Base-by-base conservation (phyloP, 2,329 filamentous ascomycete genomes). In the Saccharata proteae region DNA sequence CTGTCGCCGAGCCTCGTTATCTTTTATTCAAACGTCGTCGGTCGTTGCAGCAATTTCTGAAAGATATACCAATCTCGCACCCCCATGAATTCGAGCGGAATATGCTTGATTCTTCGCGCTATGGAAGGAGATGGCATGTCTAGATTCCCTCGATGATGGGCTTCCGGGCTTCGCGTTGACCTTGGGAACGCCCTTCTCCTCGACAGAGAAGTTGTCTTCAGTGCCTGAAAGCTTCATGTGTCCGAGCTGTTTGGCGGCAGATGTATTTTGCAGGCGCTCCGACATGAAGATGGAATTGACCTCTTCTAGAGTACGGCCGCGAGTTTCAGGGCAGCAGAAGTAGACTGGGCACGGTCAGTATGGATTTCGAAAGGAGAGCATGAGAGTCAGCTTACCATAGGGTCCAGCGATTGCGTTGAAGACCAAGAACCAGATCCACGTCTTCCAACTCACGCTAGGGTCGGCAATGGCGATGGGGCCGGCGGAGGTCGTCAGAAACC, bases 401-500 rank as follows among this genome's bases (percentile, higher is more conserved):
- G 52, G 52, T 15, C 55, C 44, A 5, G 48, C 47, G 20, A 51
- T 38, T 19, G 47, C 34, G 31, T 51, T 53, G 34, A 51, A 51
- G 13, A 50, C 45, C 21, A 45, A 32, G 27, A 55, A 53, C 45
- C 46, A 47, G 35, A 51, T 40, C 44, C 46, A 51, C 20, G 47
- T 48, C 38, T 52, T 51, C 51, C 51, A 55, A 7, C 51, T 52
- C 7, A 50, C 41, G 26, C 43, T 39, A 8, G 29, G 12, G 28
- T 35, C 33, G 6, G 40, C 40, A 19, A 53, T 44, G 7, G 43
- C 52, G 23, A 53, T 54, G 3, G 51, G 51, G 2, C 51, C 51
- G 4, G 49, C 52, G 30, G 47, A 55, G 4, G 54, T 52, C 12
- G 52, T 55, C 13, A 55, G 26, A 35, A 54, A 55, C 3, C 51